These are phyloP conservation scores for Pueraria montana DNA, from an alignment of 306 rosid genomes.

Conservation along the genomic window DNA sequence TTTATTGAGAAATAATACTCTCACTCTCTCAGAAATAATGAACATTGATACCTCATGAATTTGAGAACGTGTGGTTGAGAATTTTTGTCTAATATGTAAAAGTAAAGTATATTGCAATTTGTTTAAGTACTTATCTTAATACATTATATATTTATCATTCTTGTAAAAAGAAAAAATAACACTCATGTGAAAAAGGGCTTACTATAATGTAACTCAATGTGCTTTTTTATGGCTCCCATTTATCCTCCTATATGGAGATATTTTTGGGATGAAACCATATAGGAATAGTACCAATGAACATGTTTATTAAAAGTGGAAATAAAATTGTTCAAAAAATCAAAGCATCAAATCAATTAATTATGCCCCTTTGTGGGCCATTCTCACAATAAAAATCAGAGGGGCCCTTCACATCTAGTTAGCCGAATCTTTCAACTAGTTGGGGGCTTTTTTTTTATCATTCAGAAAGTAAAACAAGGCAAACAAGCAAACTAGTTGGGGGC, in stretches of 20 bases:
- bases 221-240: too few species aligned
- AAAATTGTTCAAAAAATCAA: too few species aligned
- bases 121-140: too few species aligned
- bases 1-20: not conserved
- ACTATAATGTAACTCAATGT: too few species aligned
- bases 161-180: too few species aligned
- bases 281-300: too few species aligned
- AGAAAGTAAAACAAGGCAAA: too few species aligned
- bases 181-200: too few species aligned
- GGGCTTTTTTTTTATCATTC: too few species aligned
- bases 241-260: too few species aligned
- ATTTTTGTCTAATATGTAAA: not conserved
- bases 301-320: too few species aligned
- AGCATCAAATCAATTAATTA: conserved; percentile 32
- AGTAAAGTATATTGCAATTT: not conserved
- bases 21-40: not conserved
- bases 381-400: conserved; percentile 38
- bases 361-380: conserved; percentile 35
- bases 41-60: not conserved
- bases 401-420: conserved; percentile 54
- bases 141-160: not conserved
- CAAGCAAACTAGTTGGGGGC: conserved; percentile 52
- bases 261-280: too few species aligned
- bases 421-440: conserved; percentile 61
- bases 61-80: not conserved